A percentile compares a stretch with the other conserved stretches of the same genome.
Evolutionary conservation across 2,329 filamentous ascomycete genomes (phyloP).

Genomic region (Fusarium staphyleae): DNA sequence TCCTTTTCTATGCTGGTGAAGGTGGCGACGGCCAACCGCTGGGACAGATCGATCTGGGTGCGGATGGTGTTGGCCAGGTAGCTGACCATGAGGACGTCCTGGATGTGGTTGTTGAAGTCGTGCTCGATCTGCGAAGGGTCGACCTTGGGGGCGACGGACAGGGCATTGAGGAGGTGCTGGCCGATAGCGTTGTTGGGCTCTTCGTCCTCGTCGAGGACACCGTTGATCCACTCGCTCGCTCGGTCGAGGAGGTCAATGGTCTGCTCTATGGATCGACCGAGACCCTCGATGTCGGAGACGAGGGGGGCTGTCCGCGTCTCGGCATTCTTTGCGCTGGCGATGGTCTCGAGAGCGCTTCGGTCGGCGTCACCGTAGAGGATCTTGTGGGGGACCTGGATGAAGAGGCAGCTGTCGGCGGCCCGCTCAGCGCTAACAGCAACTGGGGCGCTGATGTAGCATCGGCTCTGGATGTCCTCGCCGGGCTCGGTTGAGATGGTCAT

Average conservation of each 20-base stretch:
- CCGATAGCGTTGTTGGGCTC: slow-evolving; percentile 89
- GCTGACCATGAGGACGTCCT: slow-evolving; percentile 97
- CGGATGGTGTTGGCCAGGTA: slow-evolving; percentile 99
- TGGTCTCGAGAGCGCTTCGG: slow-evolving; percentile 75
- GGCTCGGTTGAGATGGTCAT: slow-evolving; percentile 92
- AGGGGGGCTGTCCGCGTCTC: slow-evolving; percentile 78
- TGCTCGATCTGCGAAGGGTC: slow-evolving; percentile 88
- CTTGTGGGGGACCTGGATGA: slow-evolving; percentile 96
- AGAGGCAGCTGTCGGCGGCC: slow-evolving; percentile 93
- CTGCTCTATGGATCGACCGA: slow-evolving; percentile 86
- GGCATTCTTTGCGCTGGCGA: slow-evolving; percentile 79
- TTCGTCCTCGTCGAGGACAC: slow-evolving; percentile 91
- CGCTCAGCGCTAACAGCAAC: slow-evolving; percentile 95
- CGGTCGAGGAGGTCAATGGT: slow-evolving; percentile 90
- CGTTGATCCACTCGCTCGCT: slow-evolving; percentile 89
- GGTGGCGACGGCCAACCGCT: slow-evolving; percentile 85
- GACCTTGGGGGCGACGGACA: slow-evolving; percentile 94
- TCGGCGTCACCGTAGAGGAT: slow-evolving; percentile 83
- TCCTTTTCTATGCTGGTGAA: slow-evolving; percentile 61
- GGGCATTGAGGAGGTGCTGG: slow-evolving; percentile 92
- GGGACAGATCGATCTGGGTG: slow-evolving; percentile 97
- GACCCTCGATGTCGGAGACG: slow-evolving; percentile 85
- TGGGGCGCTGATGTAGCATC: slow-evolving; percentile 93
- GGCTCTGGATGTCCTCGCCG: slow-evolving; percentile 85
- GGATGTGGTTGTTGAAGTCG: slow-evolving; percentile 99